Conservation (phyloP, 2,329 filamentous ascomycete species). For the Atkinsonella hypoxylon region DNA sequence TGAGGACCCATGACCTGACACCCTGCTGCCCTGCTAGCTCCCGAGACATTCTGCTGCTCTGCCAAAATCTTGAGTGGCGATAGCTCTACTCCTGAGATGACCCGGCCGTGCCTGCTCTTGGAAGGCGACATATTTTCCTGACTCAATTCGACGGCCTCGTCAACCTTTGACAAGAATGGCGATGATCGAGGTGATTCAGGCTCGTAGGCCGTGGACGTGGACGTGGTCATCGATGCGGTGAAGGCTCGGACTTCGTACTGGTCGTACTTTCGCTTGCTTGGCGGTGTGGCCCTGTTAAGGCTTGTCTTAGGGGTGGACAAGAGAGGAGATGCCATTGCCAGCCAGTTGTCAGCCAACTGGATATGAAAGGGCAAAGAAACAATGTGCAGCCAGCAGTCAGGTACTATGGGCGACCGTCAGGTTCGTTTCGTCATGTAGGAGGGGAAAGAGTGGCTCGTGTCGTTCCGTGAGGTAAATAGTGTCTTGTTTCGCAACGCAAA, state of each 20-base stretch:
- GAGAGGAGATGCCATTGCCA: constrained; percentile 28
- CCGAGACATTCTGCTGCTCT: constrained; percentile 17
- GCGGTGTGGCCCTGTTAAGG: constrained; percentile 25
- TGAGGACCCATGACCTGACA: constrained; percentile 7
- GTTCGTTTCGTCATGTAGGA: neutral
- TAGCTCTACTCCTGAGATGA: constrained; percentile 44
- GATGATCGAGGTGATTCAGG: constrained; percentile 13
- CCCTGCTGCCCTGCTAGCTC: constrained; percentile 8
- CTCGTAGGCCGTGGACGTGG: neutral
- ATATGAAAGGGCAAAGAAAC: no score
- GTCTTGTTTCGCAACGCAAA: neutral
- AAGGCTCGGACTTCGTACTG: constrained; percentile 23
- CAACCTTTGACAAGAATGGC: constrained; percentile 17
- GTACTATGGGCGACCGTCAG: neutral
- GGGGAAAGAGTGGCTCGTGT: no score
- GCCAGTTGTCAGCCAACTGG: neutral
- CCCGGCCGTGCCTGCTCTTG: constrained; percentile 39
- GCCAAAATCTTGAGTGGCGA: constrained; percentile 46
- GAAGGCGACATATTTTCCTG: constrained; percentile 36
- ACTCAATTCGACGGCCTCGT: constrained; percentile 20
- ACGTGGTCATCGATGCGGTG: constrained; percentile 8
- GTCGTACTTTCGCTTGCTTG: constrained; percentile 18
- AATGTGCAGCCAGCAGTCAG: no score
- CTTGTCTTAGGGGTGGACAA: constrained; percentile 25
- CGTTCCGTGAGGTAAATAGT: no score